These are phyloP conservation scores for Ceratocystis cubensis DNA, from an alignment of 2,329 filamentous ascomycete species.

Conservation along the genomic window DNA sequence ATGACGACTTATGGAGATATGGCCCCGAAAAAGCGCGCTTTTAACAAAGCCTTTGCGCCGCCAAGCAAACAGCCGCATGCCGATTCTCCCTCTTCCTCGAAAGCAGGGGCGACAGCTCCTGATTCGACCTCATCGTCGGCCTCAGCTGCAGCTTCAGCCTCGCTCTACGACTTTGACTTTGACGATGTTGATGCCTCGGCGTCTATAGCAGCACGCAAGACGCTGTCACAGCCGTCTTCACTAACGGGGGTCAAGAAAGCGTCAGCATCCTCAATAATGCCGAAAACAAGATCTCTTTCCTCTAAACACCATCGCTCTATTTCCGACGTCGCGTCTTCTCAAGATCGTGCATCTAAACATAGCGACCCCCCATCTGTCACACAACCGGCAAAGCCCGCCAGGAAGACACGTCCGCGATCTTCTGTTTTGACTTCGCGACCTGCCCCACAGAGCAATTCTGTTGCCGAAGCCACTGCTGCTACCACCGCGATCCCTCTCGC, in stretches of 20 bases:
- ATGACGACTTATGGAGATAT: constrained; percentile 21
- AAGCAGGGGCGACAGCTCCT: background rate
- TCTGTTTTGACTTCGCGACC: constrained; percentile 10
- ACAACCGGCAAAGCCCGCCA: constrained; percentile 15
- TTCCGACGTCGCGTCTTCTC: background rate
- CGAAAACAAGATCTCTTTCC: background rate
- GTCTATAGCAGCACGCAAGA: background rate
- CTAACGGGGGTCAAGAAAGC: constrained; percentile 12
- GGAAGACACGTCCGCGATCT: constrained; percentile 16
- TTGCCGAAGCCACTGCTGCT: background rate
- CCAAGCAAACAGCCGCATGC: constrained; percentile 14
- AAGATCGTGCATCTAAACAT: constrained; percentile 19
- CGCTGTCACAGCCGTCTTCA: constrained; percentile 12
- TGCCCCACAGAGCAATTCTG: background rate
- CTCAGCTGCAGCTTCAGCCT: constrained; percentile 15
- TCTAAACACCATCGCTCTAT: constrained; percentile 1
- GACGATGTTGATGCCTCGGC: constrained; percentile 19
- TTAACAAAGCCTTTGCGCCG: constrained; percentile 20
- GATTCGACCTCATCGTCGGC: constrained; percentile 10
- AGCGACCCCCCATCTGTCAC: constrained; percentile 23
- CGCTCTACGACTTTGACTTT: constrained; percentile 20
- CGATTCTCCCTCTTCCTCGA: constrained; percentile 4
- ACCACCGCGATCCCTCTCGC: background rate
- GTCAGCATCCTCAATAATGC: constrained; percentile 6
- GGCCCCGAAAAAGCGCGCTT: constrained; percentile 21